Evolutionary conservation across 495 filamentous ascomycete species (phyloP).

Genomic region (Pyronema omphalodes): DNA sequence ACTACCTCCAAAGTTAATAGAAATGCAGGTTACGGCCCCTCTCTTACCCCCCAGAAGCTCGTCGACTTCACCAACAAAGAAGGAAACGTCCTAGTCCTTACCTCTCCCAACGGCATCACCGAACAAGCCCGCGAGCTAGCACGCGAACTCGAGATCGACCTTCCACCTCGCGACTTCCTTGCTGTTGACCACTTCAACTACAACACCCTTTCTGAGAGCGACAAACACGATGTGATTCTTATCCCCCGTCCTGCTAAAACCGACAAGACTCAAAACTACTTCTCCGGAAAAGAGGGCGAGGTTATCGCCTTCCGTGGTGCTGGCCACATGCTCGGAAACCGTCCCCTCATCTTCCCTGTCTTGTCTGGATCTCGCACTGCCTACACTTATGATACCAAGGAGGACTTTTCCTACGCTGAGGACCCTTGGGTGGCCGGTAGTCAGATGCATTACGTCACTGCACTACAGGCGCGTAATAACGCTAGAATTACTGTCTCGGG

Average conservation of each 20-base stretch:
- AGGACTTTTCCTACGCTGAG: slow-evolving; percentile 49
- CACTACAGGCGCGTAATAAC: slow-evolving; percentile 80
- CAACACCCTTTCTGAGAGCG: slow-evolving; percentile 52
- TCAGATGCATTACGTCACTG: slow-evolving; percentile 64
- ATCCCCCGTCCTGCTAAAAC: slow-evolving; percentile 31
- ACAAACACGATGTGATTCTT: slow-evolving; percentile 78
- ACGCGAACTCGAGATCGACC: slow-evolving; percentile 75
- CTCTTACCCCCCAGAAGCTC: slow-evolving; percentile 66
- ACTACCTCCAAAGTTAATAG: neutral
- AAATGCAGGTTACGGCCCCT: slow-evolving; percentile 58
- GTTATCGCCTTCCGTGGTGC: slow-evolving; percentile 60
- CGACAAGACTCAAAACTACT: slow-evolving; percentile 51
- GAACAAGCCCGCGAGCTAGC: slow-evolving; percentile 68
- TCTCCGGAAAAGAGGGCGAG: slow-evolving; percentile 46
- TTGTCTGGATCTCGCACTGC: slow-evolving; percentile 62
- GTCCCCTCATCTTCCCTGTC: slow-evolving; percentile 58
- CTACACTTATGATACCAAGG: slow-evolving; percentile 89
- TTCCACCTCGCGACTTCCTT: slow-evolving; percentile 60
- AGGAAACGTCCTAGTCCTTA: slow-evolving; percentile 84
- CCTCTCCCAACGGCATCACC: slow-evolving; percentile 51
- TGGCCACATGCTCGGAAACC: slow-evolving; percentile 63
- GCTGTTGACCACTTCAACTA: slow-evolving; percentile 94
- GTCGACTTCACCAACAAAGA: slow-evolving; percentile 79
- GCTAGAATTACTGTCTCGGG: slow-evolving; percentile 79
- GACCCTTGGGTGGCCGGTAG: slow-evolving; percentile 66